Conservation (phyloP, 1,284 basidiomycete species). For the Coniferiporia weirii region DNA sequence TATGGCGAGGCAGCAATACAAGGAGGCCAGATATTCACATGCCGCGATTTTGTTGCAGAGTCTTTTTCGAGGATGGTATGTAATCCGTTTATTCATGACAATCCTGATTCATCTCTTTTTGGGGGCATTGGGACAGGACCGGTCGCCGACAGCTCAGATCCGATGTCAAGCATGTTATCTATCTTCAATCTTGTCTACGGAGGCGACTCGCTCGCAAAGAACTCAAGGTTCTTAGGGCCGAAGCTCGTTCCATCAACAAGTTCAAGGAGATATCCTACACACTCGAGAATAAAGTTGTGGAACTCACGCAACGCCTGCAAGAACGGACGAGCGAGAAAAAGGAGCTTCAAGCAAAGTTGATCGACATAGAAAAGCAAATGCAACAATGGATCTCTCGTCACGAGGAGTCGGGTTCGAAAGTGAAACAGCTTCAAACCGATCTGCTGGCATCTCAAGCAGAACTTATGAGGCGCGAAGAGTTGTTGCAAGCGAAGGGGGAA, state of each 20-base stretch:
- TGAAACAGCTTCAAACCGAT: conserved; percentile 71
- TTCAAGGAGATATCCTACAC: conserved; percentile 99
- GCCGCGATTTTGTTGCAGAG: conserved; percentile 81
- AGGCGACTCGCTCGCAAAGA: conserved; percentile 85
- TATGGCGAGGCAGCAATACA: conserved; percentile 66
- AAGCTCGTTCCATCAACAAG: conserved; percentile 95
- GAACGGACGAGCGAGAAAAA: conserved; percentile 91
- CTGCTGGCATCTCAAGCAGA: conserved; percentile 74
- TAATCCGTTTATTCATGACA: conserved; percentile 13
- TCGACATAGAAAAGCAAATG: conserved; percentile 81
- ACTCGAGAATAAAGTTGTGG: conserved; percentile 99
- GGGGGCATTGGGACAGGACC: conserved; percentile 39
- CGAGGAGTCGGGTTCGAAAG: conserved; percentile 80
- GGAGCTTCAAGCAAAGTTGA: conserved; percentile 70
- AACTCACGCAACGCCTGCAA: conserved; percentile 95
- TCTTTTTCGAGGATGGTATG: conserved; percentile 80
- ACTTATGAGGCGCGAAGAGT: conserved; percentile 68
- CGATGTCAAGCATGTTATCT: conserved; percentile 74
- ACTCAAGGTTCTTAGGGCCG: conserved; percentile 77
- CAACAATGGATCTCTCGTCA: conserved; percentile 82
- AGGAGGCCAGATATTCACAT: conserved; percentile 52
- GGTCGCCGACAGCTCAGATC: conserved; percentile 57
- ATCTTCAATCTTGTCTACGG: conserved; percentile 89
- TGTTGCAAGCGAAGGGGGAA: conserved; percentile 73
- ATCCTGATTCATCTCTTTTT: not conserved